Conservation (phyloP, 768 basidiomycete genomes). For the Sporobolomyces pararoseus region DNA sequence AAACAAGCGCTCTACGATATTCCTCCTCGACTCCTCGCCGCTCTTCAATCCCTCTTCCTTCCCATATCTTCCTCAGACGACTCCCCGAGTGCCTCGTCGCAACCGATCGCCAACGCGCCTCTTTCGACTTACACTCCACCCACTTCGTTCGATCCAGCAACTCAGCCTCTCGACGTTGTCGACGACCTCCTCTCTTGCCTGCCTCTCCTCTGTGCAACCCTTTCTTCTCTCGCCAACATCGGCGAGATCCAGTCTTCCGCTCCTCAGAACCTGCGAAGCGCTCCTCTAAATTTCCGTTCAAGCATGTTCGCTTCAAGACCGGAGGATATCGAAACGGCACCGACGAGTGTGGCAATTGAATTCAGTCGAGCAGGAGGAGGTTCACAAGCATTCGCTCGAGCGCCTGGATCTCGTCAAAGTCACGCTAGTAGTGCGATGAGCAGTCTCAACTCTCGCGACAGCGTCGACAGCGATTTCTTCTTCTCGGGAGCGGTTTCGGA, state of each 20-base stretch:
- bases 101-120: conserved; percentile 26
- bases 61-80: neutral
- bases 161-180: conserved; percentile 3
- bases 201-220: conserved; percentile 21
- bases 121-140: conserved; percentile 4
- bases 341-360: conserved; percentile 1
- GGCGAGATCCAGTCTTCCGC: conserved; percentile 30
- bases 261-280: conserved; percentile 20
- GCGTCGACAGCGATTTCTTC: conserved; percentile 42
- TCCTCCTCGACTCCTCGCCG: conserved; percentile 59
- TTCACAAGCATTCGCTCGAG: neutral
- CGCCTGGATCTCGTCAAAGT: neutral
- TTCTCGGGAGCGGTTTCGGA: conserved; percentile 28
- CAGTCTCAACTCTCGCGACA: conserved; percentile 19
- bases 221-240: conserved; percentile 27
- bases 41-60: conserved; percentile 56
- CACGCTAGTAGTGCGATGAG: conserved; percentile 16
- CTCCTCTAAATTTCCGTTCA: conserved; percentile 22
- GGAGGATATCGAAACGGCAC: neutral
- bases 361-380: neutral
- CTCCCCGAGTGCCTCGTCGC: neutral
- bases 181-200: conserved; percentile 12
- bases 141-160: neutral
- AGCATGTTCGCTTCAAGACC: conserved; percentile 2
- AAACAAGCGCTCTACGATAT: conserved; percentile 74